These are phyloP conservation scores for Echinochloa phyllopogon DNA, from an alignment of 176 grass and related monocot genomes.

Conservation along the genomic window DNA sequence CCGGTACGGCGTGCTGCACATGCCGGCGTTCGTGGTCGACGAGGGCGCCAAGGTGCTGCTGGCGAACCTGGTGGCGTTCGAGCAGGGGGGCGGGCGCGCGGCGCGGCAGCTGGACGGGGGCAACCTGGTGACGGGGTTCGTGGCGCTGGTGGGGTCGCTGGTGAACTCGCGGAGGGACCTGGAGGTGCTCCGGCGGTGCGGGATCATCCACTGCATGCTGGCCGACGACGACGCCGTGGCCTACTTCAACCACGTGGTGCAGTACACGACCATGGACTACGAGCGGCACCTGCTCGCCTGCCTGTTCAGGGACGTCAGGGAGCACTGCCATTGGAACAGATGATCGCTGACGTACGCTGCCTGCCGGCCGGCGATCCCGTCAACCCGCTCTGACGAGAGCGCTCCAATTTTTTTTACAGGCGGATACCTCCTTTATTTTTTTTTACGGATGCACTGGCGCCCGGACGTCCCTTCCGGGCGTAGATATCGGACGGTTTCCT, in stretches of 20 bases:
- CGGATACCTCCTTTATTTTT: no score
- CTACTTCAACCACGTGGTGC: constrained; percentile 60
- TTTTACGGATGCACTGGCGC: no score
- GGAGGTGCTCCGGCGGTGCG: constrained; percentile 56
- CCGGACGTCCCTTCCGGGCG: no score
- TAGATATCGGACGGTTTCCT: no score
- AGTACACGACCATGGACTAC: constrained; percentile 64
- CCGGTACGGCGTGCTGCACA: constrained; percentile 49
- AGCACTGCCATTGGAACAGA: constrained; percentile 61
- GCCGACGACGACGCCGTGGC: constrained; percentile 56
- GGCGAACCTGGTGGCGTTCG: constrained; percentile 61
- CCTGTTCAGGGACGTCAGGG: constrained; percentile 54
- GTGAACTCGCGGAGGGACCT: constrained; percentile 50
- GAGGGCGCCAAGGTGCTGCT: constrained; percentile 54
- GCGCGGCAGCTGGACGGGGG: constrained; percentile 42
- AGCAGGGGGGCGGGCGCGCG: constrained; percentile 48
- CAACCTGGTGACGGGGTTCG: constrained; percentile 49
- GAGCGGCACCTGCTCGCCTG: constrained; percentile 49
- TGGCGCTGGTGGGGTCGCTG: constrained; percentile 58
- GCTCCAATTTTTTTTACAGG: background rate
- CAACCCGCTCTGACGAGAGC: no score
- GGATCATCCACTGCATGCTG: constrained; percentile 65
- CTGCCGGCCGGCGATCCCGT: background rate
- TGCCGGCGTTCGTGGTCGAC: constrained; percentile 56
- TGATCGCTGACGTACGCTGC: background rate